Evolutionary conservation across 1,139 yeast genomes (phyloP), one percentile per base, ranked within the genome.

Genomic region (Yamadazyma atmosphaerica): DNA sequence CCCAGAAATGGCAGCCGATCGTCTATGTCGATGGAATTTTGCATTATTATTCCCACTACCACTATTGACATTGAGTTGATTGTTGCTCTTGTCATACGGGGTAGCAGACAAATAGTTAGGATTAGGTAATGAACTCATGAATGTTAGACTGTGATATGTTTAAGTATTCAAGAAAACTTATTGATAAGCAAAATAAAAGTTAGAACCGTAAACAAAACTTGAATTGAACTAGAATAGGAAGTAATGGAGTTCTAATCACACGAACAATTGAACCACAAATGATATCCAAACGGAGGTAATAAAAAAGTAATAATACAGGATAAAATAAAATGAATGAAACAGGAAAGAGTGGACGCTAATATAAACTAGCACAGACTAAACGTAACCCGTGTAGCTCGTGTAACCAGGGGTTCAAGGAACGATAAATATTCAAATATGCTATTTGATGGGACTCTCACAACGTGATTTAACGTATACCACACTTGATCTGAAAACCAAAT

Each of bases 1-100:
- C 0, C 88, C 88, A 2, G 86, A 80, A 11, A 83, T 79, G 0
- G 88, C 88, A 18, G 85, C 84, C 0, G 88, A 82, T 35, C 90
- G 62, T 50, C 81, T 72, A 49, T 83, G 89, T 33, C 81, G 70
- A 56, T 83, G 89, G 2, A 77, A 73, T 46, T 78, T 66, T 50
- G 66, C 49, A 21, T 30, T 15, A 22, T 16, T 22, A n/a, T 16
- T 24, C 14, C 32, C 18, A 32, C 21, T 23, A 11, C 22, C 34
- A 30, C 30, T 10, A 13, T 26, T 14, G 3, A n/a, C 29, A 26
- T n/a, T 13, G 4, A 26, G 10, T 4, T 14, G n/a, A n/a, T 6
- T 15, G 11, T 16, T 12, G 5, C 19, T 14, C n/a, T 17, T 28
- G 16, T 16, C 32, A 12, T 25, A 13, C 1, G 45, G 40, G 4